phyloP scores from a whole-genome alignment of 1,284 basidiomycete species.

The Rhodotorula mucilaginosa region DNA sequence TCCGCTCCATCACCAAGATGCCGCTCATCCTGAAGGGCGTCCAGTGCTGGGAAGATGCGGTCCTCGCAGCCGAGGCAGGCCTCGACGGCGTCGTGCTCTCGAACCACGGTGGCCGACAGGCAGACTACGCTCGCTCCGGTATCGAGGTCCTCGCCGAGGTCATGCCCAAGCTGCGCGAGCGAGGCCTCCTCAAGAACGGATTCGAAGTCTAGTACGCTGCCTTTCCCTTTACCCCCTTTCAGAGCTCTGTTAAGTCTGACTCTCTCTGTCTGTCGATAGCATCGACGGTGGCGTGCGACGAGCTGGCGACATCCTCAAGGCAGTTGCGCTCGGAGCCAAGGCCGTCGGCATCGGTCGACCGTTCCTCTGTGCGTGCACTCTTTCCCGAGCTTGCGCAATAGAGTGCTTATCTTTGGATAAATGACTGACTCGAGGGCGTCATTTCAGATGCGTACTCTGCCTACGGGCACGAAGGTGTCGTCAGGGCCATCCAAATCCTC shows the following conservation, averaged over 20 bases:
- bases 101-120: conserved; percentile 84
- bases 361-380: conserved; percentile 36
- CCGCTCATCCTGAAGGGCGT: conserved; percentile 86
- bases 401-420: not conserved
- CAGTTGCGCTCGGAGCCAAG: conserved; percentile 80
- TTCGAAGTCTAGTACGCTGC: conserved; percentile 71
- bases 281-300: conserved; percentile 89
- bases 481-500: conserved; percentile 39
- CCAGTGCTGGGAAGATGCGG: conserved; percentile 89
- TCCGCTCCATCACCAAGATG: conserved; percentile 86
- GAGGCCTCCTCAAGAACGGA: conserved; percentile 59
- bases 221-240: not conserved
- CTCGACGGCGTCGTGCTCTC: conserved; percentile 76
- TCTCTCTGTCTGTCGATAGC: conserved; percentile 7
- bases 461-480: conserved; percentile 70
- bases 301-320: conserved; percentile 87
- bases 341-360: conserved; percentile 71
- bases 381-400: too few species aligned
- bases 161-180: conserved; percentile 66
- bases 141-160: conserved; percentile 88
- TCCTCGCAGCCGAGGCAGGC: conserved; percentile 79
- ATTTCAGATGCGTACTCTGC: conserved; percentile 81
- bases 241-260: not conserved
- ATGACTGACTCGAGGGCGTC: not conserved
- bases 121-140: conserved; percentile 86